These are phyloP conservation scores for Podila epigama DNA, from an alignment of 192 early-diverging fungal genomes.

Conservation along the genomic window DNA sequence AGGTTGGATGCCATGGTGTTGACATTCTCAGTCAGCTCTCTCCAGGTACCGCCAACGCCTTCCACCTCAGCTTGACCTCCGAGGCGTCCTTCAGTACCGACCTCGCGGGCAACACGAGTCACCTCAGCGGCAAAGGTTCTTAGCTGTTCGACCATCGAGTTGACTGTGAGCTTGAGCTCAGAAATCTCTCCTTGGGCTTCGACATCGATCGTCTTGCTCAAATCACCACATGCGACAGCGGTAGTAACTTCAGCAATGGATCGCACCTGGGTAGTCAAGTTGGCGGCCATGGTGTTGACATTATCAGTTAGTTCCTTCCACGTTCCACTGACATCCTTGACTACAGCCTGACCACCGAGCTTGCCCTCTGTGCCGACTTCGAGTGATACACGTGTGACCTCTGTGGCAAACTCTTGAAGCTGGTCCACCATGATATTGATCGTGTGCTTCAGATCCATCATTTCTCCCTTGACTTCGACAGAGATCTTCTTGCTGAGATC, in stretches of 20 bases:
- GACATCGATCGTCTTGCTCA: conserved; percentile 59
- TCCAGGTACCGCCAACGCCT: conserved; percentile 72
- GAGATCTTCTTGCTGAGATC: conserved; percentile 63
- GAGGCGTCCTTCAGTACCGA: conserved; percentile 73
- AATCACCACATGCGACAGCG: conserved; percentile 69
- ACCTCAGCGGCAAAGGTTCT: conserved; percentile 71
- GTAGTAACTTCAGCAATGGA: conserved; percentile 74
- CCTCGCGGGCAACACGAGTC: conserved; percentile 70
- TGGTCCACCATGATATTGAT: conserved; percentile 74
- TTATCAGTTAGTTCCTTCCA: conserved; percentile 75
- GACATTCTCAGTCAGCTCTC: conserved; percentile 74
- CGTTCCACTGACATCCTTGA: conserved; percentile 66
- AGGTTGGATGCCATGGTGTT: conserved; percentile 76
- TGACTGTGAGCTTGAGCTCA: conserved; percentile 61
- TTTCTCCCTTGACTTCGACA: conserved; percentile 67
- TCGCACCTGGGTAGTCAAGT: conserved; percentile 72
- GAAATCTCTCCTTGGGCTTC: conserved; percentile 63
- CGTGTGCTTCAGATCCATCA: conserved; percentile 68
- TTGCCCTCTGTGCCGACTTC: conserved; percentile 76
- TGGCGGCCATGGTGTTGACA: conserved; percentile 75
- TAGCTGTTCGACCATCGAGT: conserved; percentile 72
- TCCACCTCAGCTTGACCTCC: conserved; percentile 72
- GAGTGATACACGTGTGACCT: conserved; percentile 65
- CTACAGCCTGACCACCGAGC: conserved; percentile 68
- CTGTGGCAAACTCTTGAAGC: conserved; percentile 47